phyloP scores from a whole-genome alignment of 2,329 filamentous ascomycete species.

The Aureobasidium mangrovei region DNA sequence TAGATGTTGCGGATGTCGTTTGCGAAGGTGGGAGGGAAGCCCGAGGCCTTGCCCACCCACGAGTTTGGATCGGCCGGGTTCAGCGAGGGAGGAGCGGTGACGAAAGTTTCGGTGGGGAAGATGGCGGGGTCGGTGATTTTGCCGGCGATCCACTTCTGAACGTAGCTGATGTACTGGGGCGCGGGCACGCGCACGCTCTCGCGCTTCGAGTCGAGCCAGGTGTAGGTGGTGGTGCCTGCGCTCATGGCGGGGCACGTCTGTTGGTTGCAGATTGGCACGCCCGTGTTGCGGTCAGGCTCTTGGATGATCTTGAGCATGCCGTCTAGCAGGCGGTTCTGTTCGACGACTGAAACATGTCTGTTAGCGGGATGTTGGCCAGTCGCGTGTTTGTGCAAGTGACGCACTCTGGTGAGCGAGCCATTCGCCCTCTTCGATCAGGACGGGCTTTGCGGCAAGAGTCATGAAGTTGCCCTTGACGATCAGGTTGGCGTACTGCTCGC shows the following conservation, averaged over 20 bases:
- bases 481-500: slow-evolving; percentile 66
- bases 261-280: slow-evolving; percentile 72
- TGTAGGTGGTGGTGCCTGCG: slow-evolving; percentile 93
- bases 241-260: slow-evolving; percentile 85
- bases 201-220: slow-evolving; percentile 83
- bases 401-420: slow-evolving; percentile 93
- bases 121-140: slow-evolving; percentile 86
- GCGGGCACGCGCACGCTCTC: slow-evolving; percentile 88
- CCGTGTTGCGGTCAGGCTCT: slow-evolving; percentile 68
- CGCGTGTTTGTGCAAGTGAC: slow-evolving; percentile 14
- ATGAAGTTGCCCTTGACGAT: slow-evolving; percentile 98
- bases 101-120: slow-evolving; percentile 80
- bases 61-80: slow-evolving; percentile 49
- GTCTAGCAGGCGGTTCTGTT: slow-evolving; percentile 82
- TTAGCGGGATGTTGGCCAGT: not conserved
- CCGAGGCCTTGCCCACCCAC: slow-evolving; percentile 86
- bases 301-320: slow-evolving; percentile 85
- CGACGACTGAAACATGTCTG: slow-evolving; percentile 57
- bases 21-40: slow-evolving; percentile 46
- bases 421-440: slow-evolving; percentile 87
- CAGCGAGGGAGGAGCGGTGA: slow-evolving; percentile 49
- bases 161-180: slow-evolving; percentile 86
- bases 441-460: slow-evolving; percentile 85
- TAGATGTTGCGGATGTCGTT: slow-evolving; percentile 69
- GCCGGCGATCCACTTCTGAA: slow-evolving; percentile 94